Evolutionary conservation across 306 rosid genomes (phyloP).

Genomic region (Fragaria iinumae): DNA sequence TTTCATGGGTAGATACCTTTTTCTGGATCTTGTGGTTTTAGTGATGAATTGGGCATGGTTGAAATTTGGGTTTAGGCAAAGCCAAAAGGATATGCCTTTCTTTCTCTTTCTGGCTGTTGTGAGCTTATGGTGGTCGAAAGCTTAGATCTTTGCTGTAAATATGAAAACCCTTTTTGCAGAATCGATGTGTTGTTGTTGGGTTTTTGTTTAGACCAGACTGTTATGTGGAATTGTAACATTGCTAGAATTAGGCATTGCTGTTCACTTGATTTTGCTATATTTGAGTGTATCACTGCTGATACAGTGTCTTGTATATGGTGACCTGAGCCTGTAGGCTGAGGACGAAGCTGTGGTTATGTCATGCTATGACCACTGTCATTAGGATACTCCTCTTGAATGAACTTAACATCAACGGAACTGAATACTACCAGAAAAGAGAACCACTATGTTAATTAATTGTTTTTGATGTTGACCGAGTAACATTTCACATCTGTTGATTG

Average conservation of each 20-base stretch:
- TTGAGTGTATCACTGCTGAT: not conserved
- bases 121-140: not conserved
- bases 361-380: not conserved
- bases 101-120: not conserved
- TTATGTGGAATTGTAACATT: not conserved
- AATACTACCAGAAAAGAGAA: not conserved
- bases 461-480: not conserved
- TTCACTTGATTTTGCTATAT: not conserved
- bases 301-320: not conserved
- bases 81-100: not conserved
- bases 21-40: conserved; percentile 2
- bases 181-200: not conserved
- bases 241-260: not conserved
- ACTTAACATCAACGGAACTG: not conserved
- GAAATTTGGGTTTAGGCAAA: not conserved
- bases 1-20: not conserved
- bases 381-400: not conserved
- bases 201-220: not conserved
- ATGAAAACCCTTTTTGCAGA: not conserved
- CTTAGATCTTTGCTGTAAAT: not conserved
- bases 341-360: not conserved
- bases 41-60: not conserved
- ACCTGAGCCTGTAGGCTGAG: not conserved
- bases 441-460: not conserved
- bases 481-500: not conserved